Evolutionary conservation across 352 stramenopile species (phyloP).

Genomic region (Thraustochytrium striatum): DNA sequence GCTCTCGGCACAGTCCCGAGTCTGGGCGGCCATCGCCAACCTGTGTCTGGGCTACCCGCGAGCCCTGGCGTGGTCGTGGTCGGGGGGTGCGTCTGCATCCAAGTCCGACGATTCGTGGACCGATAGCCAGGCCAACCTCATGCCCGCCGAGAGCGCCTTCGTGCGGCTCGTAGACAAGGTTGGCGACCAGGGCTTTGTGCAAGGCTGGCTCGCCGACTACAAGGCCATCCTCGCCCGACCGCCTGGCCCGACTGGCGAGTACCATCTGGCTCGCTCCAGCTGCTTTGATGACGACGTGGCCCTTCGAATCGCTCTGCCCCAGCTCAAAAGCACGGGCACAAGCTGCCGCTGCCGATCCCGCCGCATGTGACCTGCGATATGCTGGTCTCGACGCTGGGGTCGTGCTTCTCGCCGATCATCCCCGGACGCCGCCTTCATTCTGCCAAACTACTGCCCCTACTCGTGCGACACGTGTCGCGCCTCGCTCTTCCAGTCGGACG

Average conservation of each 20-base stretch:
- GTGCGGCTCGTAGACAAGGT: slow-evolving; percentile 4
- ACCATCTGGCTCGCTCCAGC: not conserved
- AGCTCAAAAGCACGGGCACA: not conserved
- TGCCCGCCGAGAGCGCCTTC: not conserved
- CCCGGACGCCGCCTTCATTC: not conserved
- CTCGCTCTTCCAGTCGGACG: slow-evolving; percentile 1
- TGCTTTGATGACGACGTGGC: slow-evolving; percentile 41
- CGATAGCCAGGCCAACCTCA: slow-evolving; percentile 41
- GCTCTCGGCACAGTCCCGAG: slow-evolving; percentile 25
- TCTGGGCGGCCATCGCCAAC: slow-evolving; percentile 38
- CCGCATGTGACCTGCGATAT: not conserved
- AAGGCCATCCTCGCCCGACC: slow-evolving; percentile 20
- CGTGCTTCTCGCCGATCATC: not conserved
- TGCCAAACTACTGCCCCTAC: not conserved
- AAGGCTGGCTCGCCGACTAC: slow-evolving; percentile 32
- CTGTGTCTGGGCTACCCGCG: slow-evolving; percentile 38
- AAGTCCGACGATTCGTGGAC: slow-evolving; percentile 35
- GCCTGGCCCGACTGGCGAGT: not conserved
- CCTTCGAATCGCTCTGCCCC: not conserved
- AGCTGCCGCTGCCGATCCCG: not conserved
- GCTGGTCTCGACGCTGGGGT: not conserved
- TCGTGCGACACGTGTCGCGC: slow-evolving; percentile 16
- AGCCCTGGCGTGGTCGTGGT: slow-evolving; percentile 1
- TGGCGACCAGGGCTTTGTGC: not conserved
- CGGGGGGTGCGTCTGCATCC: not conserved